Conservation (phyloP, 2,329 filamentous ascomycete genomes). For the Colletotrichum sp. region DNA sequence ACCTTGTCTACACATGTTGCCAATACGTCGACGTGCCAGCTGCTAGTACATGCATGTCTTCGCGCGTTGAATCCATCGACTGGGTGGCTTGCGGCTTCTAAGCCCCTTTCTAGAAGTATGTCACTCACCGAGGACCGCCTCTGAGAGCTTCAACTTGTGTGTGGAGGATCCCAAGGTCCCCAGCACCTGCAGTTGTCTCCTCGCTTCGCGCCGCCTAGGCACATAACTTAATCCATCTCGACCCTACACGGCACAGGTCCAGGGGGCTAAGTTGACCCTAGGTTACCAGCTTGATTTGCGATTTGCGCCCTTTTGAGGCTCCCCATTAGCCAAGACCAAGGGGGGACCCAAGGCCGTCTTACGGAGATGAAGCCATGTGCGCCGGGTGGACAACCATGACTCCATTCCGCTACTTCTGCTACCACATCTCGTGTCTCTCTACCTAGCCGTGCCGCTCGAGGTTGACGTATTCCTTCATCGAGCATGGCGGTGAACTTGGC, state of each 20-base stretch:
- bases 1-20: neutral
- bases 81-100: constrained; percentile 19
- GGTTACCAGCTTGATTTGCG: neutral
- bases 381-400: constrained; percentile 14
- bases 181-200: constrained; percentile 14
- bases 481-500: constrained; percentile 20
- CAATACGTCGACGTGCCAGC: neutral
- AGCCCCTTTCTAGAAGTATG: constrained; percentile 20
- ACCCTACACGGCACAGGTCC: neutral
- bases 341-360: constrained; percentile 3
- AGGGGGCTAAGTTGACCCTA: neutral
- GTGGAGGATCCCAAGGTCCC: neutral
- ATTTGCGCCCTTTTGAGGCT: constrained; percentile 15
- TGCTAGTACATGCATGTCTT: constrained; percentile 6
- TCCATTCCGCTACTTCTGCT: constrained; percentile 1
- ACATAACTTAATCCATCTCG: constrained; percentile 6
- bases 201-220: constrained; percentile 20
- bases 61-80: constrained; percentile 7
- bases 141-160: constrained; percentile 1
- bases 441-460: constrained; percentile 13
- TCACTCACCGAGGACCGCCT: constrained; percentile 13
- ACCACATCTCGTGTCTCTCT: constrained; percentile 14
- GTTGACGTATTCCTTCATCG: constrained; percentile 12
- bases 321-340: constrained; percentile 12
- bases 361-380: constrained; percentile 20